phyloP scores from a whole-genome alignment of 805 yeast genomes.

The Hanseniaspora thailandica region DNA sequence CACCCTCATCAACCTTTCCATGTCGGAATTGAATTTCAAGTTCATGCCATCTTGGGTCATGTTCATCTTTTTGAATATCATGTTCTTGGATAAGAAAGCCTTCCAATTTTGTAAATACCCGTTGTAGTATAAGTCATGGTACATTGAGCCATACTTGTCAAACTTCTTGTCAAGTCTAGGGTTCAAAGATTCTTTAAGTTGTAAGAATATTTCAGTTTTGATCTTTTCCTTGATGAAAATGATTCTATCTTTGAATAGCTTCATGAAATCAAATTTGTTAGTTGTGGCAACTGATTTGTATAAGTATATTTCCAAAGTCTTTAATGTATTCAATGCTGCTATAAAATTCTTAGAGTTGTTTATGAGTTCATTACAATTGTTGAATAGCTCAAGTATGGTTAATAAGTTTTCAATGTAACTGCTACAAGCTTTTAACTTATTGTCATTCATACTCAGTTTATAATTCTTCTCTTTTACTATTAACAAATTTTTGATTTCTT shows the following conservation, averaged over 20 bases:
- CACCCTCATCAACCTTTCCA: conserved; percentile 65
- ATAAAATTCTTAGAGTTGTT: conserved; percentile 57
- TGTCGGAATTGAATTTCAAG: conserved; percentile 68
- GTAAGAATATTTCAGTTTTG: conserved; percentile 58
- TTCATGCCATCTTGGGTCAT: background rate
- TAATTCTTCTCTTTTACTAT: background rate
- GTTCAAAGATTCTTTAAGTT: conserved; percentile 52
- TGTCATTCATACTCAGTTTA: background rate
- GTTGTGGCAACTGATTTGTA: conserved; percentile 56
- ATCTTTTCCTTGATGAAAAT: conserved; percentile 66
- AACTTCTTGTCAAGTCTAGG: conserved; percentile 53
- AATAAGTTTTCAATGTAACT: conserved; percentile 25
- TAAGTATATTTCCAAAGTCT: conserved; percentile 58
- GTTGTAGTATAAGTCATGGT: conserved; percentile 43
- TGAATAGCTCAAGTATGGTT: conserved; percentile 74
- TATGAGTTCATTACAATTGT: conserved; percentile 71
- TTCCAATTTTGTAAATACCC: conserved; percentile 46
- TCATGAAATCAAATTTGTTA: conserved; percentile 53
- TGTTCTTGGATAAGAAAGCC: conserved; percentile 34
- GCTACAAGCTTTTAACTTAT: conserved; percentile 5
- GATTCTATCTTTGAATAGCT: conserved; percentile 59
- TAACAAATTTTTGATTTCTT: conserved; percentile 3
- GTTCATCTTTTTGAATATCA: conserved; percentile 36
- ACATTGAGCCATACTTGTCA: conserved; percentile 31
- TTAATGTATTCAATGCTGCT: conserved; percentile 73